A percentile compares a stretch with the other conserved stretches of the same genome.
Conservation (phyloP, 2,329 filamentous ascomycete genomes). For the Malbranchea cinnamomea region DNA sequence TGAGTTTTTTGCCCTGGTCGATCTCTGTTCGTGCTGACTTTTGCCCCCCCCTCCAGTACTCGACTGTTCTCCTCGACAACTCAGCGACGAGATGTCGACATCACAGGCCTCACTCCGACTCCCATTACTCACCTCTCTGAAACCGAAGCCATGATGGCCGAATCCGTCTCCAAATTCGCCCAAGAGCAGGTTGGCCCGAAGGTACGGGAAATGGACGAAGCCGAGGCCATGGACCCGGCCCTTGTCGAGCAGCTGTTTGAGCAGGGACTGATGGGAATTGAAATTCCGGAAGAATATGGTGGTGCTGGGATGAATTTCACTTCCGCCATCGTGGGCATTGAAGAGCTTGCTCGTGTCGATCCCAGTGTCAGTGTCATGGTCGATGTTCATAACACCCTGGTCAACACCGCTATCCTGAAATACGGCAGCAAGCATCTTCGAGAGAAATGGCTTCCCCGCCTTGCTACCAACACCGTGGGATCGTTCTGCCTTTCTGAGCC, state of each 20-base stretch:
- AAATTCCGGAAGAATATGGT: conserved; percentile 94
- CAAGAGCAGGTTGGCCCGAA: conserved; percentile 77
- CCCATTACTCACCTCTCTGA: conserved; percentile 90
- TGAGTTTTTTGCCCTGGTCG: neutral
- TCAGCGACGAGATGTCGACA: conserved; percentile 42
- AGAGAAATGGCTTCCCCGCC: conserved; percentile 74
- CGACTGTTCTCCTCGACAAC: conserved; percentile 48
- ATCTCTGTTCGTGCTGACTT: conserved; percentile 1
- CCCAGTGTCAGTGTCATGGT: conserved; percentile 89
- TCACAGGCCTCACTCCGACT: conserved; percentile 68
- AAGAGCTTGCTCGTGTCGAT: conserved; percentile 87
- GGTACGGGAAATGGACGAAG: conserved; percentile 94
- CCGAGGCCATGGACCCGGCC: conserved; percentile 76
- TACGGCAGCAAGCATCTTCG: conserved; percentile 64
- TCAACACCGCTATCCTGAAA: conserved; percentile 84
- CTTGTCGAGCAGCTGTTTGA: conserved; percentile 91
- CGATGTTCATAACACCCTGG: conserved; percentile 95
- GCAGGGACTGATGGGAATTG: conserved; percentile 91
- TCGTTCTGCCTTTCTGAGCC: conserved; percentile 91
- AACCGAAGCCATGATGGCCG: conserved; percentile 74
- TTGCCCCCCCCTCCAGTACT: conserved; percentile 18
- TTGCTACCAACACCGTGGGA: conserved; percentile 78
- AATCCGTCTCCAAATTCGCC: conserved; percentile 82
- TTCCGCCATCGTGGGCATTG: conserved; percentile 85
- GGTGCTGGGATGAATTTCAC: conserved; percentile 99